Base-by-base conservation (phyloP, 78 protist species). In the Tieghemostelium lacteum region DNA sequence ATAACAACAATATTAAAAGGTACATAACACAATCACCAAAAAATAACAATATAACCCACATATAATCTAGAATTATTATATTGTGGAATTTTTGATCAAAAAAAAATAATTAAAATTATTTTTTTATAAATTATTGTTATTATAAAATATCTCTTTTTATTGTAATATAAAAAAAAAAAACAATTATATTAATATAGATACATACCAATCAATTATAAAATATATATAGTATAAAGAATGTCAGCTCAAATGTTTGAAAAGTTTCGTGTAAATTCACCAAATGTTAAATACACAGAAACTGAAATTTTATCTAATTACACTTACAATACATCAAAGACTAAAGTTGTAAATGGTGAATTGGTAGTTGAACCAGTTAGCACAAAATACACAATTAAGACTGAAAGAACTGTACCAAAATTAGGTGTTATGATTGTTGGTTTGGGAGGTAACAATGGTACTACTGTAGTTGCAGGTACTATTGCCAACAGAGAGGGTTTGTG, bases 381-480 rank as follows among this genome's bases (percentile, higher is more conserved):
- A 6, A 64, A 80, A 19, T 87, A 65, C 66, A 37, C 37, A 42
- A 78, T 94, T 76, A 49, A 49, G 54, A 88, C 94, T 36, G 52
- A 54, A 60, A 42, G 88, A 22, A 85, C 66, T 61, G 88, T 94
- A 29, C 96, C 94, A 36, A 28, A 45, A 58, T 29, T 52, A 22
- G 93, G 88, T 28, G 54, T 97, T 54, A 96, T 99, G 99, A 61
- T 99, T 28, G 99, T 98, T 66, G 99, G 99, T 50, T 74, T 75
- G 70, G 99, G 99, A 40, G 99, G 99, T 75, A 99, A 98, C 98
- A 99, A 99, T 96, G 99, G 99, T 24, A 57, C 99, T 24, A 98
- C 99, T 2, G 74, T 98, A 2, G 92, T 96, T 8, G 99, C 98
- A 17, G 96, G 97, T 39, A 72, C 96, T 64, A 31, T 98, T 26